A percentile compares a stretch with the other conserved stretches of the same genome.
These are phyloP conservation scores for Carpinus viminea DNA, from an alignment of 306 rosid genomes.

Conservation along the genomic window DNA sequence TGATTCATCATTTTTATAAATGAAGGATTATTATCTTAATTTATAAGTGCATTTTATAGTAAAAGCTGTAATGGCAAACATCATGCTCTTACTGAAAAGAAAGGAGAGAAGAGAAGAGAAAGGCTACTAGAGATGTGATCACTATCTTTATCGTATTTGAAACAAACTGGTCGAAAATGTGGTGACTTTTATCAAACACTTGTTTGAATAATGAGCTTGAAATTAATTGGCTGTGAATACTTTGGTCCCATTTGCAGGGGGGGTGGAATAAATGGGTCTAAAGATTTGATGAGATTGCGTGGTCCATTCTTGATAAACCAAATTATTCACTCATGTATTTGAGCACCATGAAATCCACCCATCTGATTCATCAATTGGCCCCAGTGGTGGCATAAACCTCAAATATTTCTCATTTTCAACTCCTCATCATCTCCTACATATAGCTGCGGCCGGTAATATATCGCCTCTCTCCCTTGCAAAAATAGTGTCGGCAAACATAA, in stretches of 20 bases:
- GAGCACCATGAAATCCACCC: neutral
- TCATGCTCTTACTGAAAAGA: too few species aligned
- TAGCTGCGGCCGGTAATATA: too few species aligned
- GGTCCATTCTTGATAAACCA: slow-evolving; percentile 26
- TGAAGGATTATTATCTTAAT: too few species aligned
- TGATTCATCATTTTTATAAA: too few species aligned
- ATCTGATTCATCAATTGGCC: neutral
- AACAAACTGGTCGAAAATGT: neutral
- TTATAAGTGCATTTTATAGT: too few species aligned
- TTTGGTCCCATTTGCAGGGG: slow-evolving; percentile 36
- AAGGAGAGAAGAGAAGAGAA: too few species aligned
- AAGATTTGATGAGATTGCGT: slow-evolving; percentile 43
- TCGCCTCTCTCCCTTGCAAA: neutral
- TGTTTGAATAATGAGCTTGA: neutral
- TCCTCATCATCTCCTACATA: neutral
- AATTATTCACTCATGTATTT: neutral
- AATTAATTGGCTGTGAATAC: slow-evolving; percentile 7
- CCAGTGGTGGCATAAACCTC: neutral
- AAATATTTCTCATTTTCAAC: neutral
- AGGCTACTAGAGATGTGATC: too few species aligned
- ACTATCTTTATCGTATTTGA: neutral
- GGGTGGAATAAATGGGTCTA: slow-evolving; percentile 30
- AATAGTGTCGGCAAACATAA: slow-evolving; percentile 36
- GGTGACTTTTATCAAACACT: neutral
- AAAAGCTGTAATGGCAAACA: too few species aligned